A percentile compares a stretch with the other conserved stretches of the same genome.
phyloP scores from a whole-genome alignment of 495 filamentous ascomycete species.

The Trichocladium uniseriatum region DNA sequence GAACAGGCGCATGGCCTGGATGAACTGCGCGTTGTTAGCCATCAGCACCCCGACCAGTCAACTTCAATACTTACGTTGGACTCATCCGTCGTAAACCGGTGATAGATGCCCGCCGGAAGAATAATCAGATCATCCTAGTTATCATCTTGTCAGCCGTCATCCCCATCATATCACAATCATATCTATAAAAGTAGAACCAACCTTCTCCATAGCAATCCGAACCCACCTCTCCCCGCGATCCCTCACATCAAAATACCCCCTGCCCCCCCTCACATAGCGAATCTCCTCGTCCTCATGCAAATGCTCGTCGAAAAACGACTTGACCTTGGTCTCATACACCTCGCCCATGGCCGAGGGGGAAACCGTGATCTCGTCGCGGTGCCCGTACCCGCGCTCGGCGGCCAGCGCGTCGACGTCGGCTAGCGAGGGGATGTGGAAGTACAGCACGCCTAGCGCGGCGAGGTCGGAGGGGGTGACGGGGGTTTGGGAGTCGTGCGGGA shows the following conservation, averaged over 20 bases:
- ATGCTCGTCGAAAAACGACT: constrained; percentile 89
- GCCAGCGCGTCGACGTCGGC: constrained; percentile 64
- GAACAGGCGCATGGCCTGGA: constrained; percentile 94
- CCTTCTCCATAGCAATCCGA: constrained; percentile 65
- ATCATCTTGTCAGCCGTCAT: neutral
- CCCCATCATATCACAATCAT: neutral
- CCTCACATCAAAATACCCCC: constrained; percentile 90
- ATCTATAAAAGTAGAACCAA: constrained; percentile 26
- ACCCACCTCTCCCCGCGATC: constrained; percentile 70
- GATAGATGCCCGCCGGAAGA: constrained; percentile 92
- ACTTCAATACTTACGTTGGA: constrained; percentile 59
- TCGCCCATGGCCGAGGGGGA: constrained; percentile 80
- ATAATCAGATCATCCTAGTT: constrained; percentile 58
- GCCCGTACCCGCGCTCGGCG: constrained; percentile 70
- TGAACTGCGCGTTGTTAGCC: constrained; percentile 50
- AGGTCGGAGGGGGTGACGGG: constrained; percentile 53
- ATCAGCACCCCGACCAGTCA: neutral
- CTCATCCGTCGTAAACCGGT: constrained; percentile 90
- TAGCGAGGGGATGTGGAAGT: constrained; percentile 57
- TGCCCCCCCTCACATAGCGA: constrained; percentile 83
- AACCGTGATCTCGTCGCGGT: constrained; percentile 88
- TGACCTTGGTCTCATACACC: constrained; percentile 82
- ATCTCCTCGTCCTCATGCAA: constrained; percentile 99
- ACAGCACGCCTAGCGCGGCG: constrained; percentile 63
- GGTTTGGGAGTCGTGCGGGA: constrained; percentile 75